Base-by-base conservation (phyloP, 1,284 basidiomycete genomes). In the Melampsora medusae region DNA sequence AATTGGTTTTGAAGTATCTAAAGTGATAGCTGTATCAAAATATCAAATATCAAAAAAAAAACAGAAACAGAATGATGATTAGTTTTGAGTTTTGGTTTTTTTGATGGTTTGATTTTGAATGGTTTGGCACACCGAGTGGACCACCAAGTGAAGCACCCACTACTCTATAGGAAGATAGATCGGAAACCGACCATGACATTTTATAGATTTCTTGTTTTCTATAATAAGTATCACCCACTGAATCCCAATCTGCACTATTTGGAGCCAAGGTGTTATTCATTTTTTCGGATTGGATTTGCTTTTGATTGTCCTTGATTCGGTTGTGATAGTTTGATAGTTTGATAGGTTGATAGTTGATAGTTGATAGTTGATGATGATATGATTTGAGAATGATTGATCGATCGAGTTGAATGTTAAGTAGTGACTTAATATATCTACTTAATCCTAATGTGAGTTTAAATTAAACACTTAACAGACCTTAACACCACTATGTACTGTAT, bases 161-260 rank as follows among this genome's bases (percentile, higher is more conserved):
- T 19, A 67, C 50, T 25, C 65, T 49, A 50, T 67, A 74, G 28
- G 50, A 67, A 42, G 72, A 67, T 35, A 74, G 46, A 56, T 74
- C 72, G 35, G 62, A 48, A 16, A 74, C 35, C 12, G 64, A 25
- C 72, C 72, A 74, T 19, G 64, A 56, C 64, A 74, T 67, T 25
- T 50, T 25, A 35, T 74, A 74, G 22, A 74, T 67, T 59, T 74
- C 72, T 31, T 67, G 62, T 53, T 74, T 74, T 16, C 72, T 62
- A 61, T 74, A 74, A 46, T 66, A 74, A 14, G 72, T 64, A 67
- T 74, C 72, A 31, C 72, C 72, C n/a, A 74, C 64, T 28, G 64
- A 35, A 33, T 74, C 72, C 72, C 72, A 74, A n/a, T 74, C 65
- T 3, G 72, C 49, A 59, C 72, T 74, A 61, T 74, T 66, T 10